Evolutionary conservation across 345 rosid genomes (phyloP).

Genomic region (Boechera divaricarpa): DNA sequence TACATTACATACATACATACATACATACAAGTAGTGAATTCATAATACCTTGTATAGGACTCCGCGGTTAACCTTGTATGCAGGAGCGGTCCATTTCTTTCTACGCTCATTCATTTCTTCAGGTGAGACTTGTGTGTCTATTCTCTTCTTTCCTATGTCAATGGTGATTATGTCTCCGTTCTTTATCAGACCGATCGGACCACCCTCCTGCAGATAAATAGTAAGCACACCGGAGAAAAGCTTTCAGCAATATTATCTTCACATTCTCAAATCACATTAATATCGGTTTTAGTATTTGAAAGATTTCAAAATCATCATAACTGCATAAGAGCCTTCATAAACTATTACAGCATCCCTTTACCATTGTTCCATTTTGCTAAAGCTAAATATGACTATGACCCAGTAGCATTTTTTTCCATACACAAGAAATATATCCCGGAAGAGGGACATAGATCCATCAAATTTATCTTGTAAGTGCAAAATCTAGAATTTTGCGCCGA

Average conservation of each 20-base stretch:
- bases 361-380: background rate
- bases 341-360: background rate
- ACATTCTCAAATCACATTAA: background rate
- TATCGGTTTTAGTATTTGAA: background rate
- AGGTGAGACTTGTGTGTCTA: slow-evolving; percentile 67
- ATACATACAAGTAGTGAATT: background rate
- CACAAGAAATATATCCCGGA: background rate
- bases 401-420: background rate
- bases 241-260: slow-evolving; percentile 7
- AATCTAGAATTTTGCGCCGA: background rate
- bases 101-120: slow-evolving; percentile 74
- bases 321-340: background rate
- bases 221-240: background rate
- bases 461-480: background rate
- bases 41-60: slow-evolving; percentile 71
- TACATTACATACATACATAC: background rate
- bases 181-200: slow-evolving; percentile 86
- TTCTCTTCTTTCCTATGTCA: slow-evolving; percentile 73
- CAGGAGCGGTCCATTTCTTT: slow-evolving; percentile 77
- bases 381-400: background rate
- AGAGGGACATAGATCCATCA: background rate
- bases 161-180: slow-evolving; percentile 78
- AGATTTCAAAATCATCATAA: background rate
- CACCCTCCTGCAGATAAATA: slow-evolving; percentile 75
- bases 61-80: slow-evolving; percentile 74